These are phyloP conservation scores for Aciculosporium take DNA, from an alignment of 2,329 filamentous ascomycete genomes.

Conservation along the genomic window DNA sequence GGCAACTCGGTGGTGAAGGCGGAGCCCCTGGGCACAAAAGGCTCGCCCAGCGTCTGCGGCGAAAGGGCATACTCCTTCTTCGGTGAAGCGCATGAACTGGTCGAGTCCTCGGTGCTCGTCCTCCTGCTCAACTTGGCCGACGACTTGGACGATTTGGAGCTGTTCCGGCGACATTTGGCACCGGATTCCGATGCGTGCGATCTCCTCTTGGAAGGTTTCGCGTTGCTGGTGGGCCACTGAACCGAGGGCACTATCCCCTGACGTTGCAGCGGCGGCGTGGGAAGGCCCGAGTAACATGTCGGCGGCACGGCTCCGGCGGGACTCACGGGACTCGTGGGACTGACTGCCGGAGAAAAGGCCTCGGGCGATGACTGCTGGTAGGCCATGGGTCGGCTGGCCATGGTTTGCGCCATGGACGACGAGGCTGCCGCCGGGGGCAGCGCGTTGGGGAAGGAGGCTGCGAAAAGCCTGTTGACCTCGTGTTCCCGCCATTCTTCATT, in stretches of 20 bases:
- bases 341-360: background rate
- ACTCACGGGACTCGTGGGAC: background rate
- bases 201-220: background rate
- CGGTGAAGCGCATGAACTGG: background rate
- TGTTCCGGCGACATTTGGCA: conserved; percentile 2
- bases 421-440: conserved; percentile 14
- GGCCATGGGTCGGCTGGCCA: conserved; percentile 1
- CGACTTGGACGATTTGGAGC: background rate
- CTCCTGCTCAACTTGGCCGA: background rate
- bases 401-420: no score
- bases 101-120: background rate
- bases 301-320: background rate
- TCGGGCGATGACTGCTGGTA: conserved; percentile 3
- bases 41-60: conserved; percentile 8
- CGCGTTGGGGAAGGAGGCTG: conserved; percentile 29
- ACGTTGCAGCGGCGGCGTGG: background rate
- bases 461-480: conserved; percentile 33
- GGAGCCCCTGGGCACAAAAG: conserved; percentile 13
- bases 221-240: background rate
- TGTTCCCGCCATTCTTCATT: conserved; percentile 28
- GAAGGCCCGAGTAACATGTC: background rate
- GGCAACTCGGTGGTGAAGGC: conserved; percentile 29
- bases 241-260: background rate
- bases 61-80: conserved; percentile 8
- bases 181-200: background rate